Percentiles rank a stretch among this genome's conserved stretches.
Conservation (phyloP, 2,329 filamentous ascomycete genomes). For the Nothomitra cinnamomea region DNA sequence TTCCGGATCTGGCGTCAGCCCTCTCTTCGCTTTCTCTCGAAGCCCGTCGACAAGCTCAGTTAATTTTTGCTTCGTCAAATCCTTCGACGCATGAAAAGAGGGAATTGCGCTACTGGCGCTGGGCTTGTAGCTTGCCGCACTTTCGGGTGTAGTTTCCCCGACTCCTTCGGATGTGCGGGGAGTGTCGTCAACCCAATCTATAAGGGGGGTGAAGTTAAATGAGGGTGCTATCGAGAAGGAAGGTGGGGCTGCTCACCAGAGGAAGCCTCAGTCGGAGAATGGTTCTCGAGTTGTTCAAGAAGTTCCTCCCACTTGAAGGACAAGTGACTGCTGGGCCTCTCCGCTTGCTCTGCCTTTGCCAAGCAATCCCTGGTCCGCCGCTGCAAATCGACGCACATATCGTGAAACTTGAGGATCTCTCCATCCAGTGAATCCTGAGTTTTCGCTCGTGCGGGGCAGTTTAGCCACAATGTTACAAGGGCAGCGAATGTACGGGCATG, state of each 20-base stretch:
- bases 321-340: background rate
- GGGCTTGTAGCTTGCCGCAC: background rate
- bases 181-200: background rate
- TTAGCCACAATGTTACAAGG: slow-evolving; percentile 66
- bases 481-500: slow-evolving; percentile 71
- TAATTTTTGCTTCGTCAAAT: background rate
- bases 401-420: slow-evolving; percentile 5
- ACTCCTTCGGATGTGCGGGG: background rate
- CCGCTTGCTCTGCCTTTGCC: slow-evolving; percentile 1
- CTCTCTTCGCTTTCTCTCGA: background rate
- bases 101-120: too few species aligned
- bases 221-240: background rate
- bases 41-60: background rate
- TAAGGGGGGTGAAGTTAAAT: background rate
- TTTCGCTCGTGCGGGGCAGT: slow-evolving; percentile 18
- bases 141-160: background rate
- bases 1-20: background rate
- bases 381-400: slow-evolving; percentile 5
- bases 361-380: slow-evolving; percentile 4
- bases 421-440: background rate
- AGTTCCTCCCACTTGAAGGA: slow-evolving; percentile 4
- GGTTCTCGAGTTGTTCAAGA: background rate
- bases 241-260: background rate
- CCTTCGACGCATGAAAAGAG: background rate
- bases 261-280: background rate